A percentile compares a stretch with the other conserved stretches of the same genome.
phyloP scores from a whole-genome alignment of 2,329 filamentous ascomycete species.

The Fusarium sp. region DNA sequence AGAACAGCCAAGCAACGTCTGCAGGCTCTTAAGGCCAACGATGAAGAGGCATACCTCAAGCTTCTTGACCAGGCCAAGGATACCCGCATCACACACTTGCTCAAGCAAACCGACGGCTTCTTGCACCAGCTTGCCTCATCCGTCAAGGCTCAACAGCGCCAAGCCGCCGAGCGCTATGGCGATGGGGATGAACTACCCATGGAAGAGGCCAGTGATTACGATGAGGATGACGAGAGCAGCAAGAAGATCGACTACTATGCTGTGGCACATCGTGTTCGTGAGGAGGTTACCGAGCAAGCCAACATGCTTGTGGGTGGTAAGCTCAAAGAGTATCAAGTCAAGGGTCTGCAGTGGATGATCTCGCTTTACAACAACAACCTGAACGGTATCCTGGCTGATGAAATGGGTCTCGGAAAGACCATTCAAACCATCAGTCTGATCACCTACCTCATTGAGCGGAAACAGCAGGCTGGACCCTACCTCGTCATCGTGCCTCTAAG shows the following conservation, averaged over 20 bases:
- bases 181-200: conserved; percentile 64
- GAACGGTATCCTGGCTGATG: conserved; percentile 97
- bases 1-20: conserved; percentile 99
- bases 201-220: conserved; percentile 73
- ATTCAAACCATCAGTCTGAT: conserved; percentile 99
- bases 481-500: conserved; percentile 96
- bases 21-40: conserved; percentile 97
- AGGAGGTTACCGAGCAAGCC: conserved; percentile 87
- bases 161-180: conserved; percentile 81
- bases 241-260: conserved; percentile 98
- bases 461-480: conserved; percentile 91
- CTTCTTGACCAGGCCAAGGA: conserved; percentile 98
- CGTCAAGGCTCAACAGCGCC: conserved; percentile 92
- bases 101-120: conserved; percentile 98
- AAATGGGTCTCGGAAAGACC: conserved; percentile 99
- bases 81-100: conserved; percentile 96
- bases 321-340: conserved; percentile 97
- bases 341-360: conserved; percentile 99
- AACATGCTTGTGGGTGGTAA: conserved; percentile 88
- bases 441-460: conserved; percentile 96
- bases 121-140: conserved; percentile 94
- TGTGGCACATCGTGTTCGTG: conserved; percentile 94
- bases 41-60: conserved; percentile 98
- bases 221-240: conserved; percentile 75
- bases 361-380: conserved; percentile 99